phyloP scores from a whole-genome alignment of 2,329 filamentous ascomycete genomes.

The Cladosporium sp. region DNA sequence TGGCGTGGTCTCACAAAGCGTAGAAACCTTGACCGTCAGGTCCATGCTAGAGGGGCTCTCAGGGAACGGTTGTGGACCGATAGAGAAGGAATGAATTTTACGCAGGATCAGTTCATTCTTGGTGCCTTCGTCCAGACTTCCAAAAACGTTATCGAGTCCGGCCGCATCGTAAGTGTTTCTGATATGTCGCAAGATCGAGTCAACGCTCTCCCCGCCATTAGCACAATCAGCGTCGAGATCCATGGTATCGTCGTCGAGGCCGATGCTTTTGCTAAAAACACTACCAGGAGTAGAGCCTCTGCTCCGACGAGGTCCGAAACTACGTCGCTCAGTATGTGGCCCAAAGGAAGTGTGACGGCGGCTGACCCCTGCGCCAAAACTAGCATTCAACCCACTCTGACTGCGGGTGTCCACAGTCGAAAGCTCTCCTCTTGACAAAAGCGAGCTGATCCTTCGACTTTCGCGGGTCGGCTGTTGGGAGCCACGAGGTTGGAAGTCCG shows the following conservation, averaged over 20 bases:
- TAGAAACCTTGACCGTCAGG: slow-evolving; percentile 16
- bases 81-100: slow-evolving; percentile 26
- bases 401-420: slow-evolving; percentile 51
- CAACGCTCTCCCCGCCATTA: slow-evolving; percentile 24
- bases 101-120: slow-evolving; percentile 32
- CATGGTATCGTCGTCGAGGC: slow-evolving; percentile 27
- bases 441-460: slow-evolving; percentile 81
- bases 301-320: slow-evolving; percentile 48
- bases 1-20: slow-evolving; percentile 15
- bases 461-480: slow-evolving; percentile 50
- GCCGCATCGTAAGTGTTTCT: slow-evolving; percentile 27
- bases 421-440: slow-evolving; percentile 80
- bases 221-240: slow-evolving; percentile 29
- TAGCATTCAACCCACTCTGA: slow-evolving; percentile 28
- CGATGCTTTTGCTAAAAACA: slow-evolving; percentile 29
- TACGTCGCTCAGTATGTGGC: slow-evolving; percentile 59
- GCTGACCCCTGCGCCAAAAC: slow-evolving; percentile 49
- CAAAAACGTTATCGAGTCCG: slow-evolving; percentile 29
- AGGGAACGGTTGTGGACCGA: slow-evolving; percentile 7
- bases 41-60: not conserved
- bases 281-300: slow-evolving; percentile 55
- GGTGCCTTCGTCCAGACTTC: slow-evolving; percentile 27
- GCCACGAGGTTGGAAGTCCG: slow-evolving; percentile 38
- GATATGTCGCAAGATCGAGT: slow-evolving; percentile 26
- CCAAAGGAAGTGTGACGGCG: slow-evolving; percentile 68